Evolutionary conservation across 331 rosid genomes (phyloP).

Genomic region (Rhamnella rubrinervis): DNA sequence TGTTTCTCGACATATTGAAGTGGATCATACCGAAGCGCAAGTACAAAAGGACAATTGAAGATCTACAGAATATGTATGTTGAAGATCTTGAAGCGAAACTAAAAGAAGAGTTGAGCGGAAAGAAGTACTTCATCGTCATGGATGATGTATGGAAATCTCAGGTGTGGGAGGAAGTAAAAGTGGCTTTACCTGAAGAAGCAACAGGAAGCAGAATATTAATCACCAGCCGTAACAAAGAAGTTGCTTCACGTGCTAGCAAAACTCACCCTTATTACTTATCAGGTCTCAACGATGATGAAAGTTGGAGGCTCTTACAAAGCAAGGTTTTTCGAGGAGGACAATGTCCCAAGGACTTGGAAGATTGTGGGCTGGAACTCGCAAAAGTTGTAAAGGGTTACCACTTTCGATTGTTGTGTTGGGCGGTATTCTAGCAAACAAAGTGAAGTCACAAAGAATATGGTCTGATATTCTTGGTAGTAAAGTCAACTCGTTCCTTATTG

Average conservation of each 20-base stretch:
- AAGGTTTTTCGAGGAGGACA: too few species aligned
- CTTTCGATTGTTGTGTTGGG: too few species aligned
- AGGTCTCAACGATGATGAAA: too few species aligned
- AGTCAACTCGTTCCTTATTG: too few species aligned
- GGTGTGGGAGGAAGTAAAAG: not conserved
- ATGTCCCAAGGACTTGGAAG: too few species aligned
- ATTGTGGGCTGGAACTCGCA: too few species aligned
- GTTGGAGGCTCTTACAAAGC: too few species aligned
- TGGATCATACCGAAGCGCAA: not conserved
- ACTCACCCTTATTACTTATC: too few species aligned
- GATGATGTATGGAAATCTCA: conserved; percentile 26
- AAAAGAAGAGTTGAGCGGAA: not conserved
- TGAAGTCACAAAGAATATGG: too few species aligned
- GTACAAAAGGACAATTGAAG: not conserved
- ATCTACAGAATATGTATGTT: not conserved
- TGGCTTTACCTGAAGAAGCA: not conserved
- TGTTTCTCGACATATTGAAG: not conserved
- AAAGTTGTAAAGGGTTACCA: too few species aligned
- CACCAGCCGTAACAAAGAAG: not conserved
- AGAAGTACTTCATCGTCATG: not conserved
- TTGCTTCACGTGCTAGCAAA: not conserved
- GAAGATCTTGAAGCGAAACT: not conserved
- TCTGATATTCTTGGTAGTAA: too few species aligned
- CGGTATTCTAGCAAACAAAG: too few species aligned
- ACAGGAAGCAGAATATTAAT: not conserved